Conservation (phyloP, 2,329 filamentous ascomycete species). For the Acarospora socialis region DNA sequence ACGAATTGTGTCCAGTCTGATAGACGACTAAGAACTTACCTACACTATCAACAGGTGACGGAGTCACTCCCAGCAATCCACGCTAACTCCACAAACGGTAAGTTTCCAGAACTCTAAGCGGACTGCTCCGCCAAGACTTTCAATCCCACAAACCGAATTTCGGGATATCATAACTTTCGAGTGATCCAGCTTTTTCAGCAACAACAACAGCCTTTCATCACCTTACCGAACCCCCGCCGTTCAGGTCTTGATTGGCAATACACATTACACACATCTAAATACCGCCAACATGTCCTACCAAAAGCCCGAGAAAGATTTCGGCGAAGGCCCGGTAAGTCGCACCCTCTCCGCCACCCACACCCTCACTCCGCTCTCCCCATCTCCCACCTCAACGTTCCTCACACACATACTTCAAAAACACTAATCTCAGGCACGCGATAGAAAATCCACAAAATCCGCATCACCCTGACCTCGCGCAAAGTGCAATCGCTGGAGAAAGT, state of each 20-base stretch:
- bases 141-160: constrained; percentile 4
- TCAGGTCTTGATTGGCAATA: constrained; percentile 64
- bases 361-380: neutral
- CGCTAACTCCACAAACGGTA: too few relatives aligned
- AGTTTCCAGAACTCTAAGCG: too few relatives aligned
- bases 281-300: constrained; percentile 72
- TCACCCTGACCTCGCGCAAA: constrained; percentile 92
- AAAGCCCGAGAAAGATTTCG: constrained; percentile 88
- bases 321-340: constrained; percentile 63
- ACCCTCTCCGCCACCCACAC: neutral
- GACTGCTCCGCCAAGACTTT: constrained; percentile 2
- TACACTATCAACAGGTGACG: too few relatives aligned
- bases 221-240: constrained; percentile 61
- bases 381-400: neutral
- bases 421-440: too few relatives aligned
- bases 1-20: too few relatives aligned
- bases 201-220: constrained; percentile 48
- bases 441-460: constrained; percentile 97
- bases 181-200: constrained; percentile 11
- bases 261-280: constrained; percentile 12
- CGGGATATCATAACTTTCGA: neutral
- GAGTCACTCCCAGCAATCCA: too few relatives aligned
- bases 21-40: too few relatives aligned
- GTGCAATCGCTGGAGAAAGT: constrained; percentile 95
- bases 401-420: too few relatives aligned